phyloP scores from a whole-genome alignment of 1,139 yeast species.

The Meyerozyma athensensis region DNA sequence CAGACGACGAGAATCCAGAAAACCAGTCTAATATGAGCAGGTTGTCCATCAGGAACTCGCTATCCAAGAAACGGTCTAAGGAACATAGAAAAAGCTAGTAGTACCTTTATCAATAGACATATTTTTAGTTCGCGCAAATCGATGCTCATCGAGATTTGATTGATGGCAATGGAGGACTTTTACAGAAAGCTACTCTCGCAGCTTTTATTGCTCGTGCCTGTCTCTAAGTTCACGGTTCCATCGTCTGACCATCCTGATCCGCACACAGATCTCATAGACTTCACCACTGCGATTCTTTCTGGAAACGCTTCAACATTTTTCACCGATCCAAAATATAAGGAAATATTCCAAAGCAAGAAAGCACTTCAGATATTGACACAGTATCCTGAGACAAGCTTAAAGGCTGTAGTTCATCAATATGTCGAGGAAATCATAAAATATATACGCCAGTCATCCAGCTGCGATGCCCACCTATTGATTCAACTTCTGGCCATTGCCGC shows the following conservation, averaged over 20 bases:
- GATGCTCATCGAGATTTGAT: slow-evolving; percentile 1
- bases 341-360: not conserved
- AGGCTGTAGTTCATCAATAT: not conserved
- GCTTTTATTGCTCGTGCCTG: not conserved
- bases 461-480: not conserved
- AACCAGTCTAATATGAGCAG: slow-evolving; percentile 38
- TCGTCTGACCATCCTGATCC: not conserved
- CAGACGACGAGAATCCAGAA: slow-evolving; percentile 44
- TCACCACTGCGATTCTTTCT: not conserved
- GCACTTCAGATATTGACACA: not conserved
- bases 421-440: not conserved
- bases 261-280: not conserved
- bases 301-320: not conserved
- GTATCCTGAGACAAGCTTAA: not conserved
- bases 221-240: not conserved
- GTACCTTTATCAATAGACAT: not conserved
- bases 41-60: slow-evolving; percentile 37
- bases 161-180: not conserved
- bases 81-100: slow-evolving; percentile 15
- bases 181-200: not conserved
- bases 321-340: not conserved
- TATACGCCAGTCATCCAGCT: not conserved
- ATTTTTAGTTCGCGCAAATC: not conserved
- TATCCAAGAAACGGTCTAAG: slow-evolving; percentile 32
- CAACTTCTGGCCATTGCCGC: slow-evolving; percentile 50